A percentile compares a stretch with the other conserved stretches of the same genome.
These are phyloP conservation scores for Aspergillus fischeri DNA, from an alignment of 2,329 filamentous ascomycete genomes.

Conservation along the genomic window DNA sequence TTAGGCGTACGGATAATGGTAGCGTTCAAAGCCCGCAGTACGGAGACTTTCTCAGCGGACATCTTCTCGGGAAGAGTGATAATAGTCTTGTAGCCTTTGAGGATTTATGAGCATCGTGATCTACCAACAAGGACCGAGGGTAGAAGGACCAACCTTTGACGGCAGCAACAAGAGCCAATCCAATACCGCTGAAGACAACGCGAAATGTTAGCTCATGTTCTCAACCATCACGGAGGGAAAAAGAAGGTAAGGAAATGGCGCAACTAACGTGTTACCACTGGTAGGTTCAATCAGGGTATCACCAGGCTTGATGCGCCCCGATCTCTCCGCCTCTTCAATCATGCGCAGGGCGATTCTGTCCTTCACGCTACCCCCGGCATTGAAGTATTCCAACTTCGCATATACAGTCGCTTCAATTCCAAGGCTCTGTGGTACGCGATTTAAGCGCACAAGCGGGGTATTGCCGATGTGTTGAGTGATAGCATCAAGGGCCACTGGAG, in stretches of 20 bases:
- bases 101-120: background rate
- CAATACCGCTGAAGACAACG: conserved; percentile 62
- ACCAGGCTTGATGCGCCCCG: conserved; percentile 90
- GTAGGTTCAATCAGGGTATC: conserved; percentile 98
- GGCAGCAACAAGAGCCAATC: conserved; percentile 85
- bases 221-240: background rate
- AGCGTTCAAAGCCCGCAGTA: conserved; percentile 86
- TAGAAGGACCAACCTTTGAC: conserved; percentile 61
- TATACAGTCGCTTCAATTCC: conserved; percentile 87
- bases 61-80: conserved; percentile 99
- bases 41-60: conserved; percentile 96
- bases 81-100: conserved; percentile 80
- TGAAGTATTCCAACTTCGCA: conserved; percentile 89
- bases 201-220: background rate
- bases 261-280: conserved; percentile 76
- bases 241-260: background rate
- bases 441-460: conserved; percentile 90
- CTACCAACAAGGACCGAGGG: background rate
- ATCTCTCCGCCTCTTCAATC: conserved; percentile 91
- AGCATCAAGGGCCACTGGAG: conserved; percentile 57
- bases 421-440: conserved; percentile 85
- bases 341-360: conserved; percentile 94
- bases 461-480: conserved; percentile 89
- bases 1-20: conserved; percentile 98
- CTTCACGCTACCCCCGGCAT: conserved; percentile 89